A percentile compares a stretch with the other conserved stretches of the same genome.
phyloP scores from a whole-genome alignment of 148 eudicot species.

The Fallopia convolvulus region DNA sequence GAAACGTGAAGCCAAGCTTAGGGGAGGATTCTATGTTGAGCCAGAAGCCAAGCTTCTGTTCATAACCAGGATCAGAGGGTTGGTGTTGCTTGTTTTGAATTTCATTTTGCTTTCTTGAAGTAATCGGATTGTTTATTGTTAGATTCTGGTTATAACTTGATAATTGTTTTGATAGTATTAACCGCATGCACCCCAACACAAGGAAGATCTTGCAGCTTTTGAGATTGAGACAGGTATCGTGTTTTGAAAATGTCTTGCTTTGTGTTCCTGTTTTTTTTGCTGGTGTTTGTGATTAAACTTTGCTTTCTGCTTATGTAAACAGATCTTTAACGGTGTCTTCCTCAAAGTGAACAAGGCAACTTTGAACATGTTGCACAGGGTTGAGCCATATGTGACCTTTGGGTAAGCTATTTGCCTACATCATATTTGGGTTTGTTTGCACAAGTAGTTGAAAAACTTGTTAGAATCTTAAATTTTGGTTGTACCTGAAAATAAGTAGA shows the following conservation, averaged over 20 bases:
- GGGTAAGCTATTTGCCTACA: slow-evolving; percentile 30
- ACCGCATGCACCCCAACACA: slow-evolving; percentile 74
- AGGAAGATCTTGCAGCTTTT: slow-evolving; percentile 69
- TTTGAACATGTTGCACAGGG: slow-evolving; percentile 77
- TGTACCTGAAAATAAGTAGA: no score
- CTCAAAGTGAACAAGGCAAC: slow-evolving; percentile 79
- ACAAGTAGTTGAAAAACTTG: neutral
- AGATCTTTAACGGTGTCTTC: slow-evolving; percentile 90
- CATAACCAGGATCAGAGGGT: slow-evolving; percentile 75
- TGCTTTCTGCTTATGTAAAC: neutral
- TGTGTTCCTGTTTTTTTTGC: neutral
- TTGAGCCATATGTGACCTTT: slow-evolving; percentile 80
- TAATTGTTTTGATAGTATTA: slow-evolving; percentile 43
- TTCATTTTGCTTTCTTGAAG: neutral
- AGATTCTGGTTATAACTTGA: neutral
- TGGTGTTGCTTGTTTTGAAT: slow-evolving; percentile 5
- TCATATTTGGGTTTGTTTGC: neutral
- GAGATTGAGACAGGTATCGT: slow-evolving; percentile 63
- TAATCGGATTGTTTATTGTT: neutral
- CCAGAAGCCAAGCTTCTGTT: slow-evolving; percentile 80
- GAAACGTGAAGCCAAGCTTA: slow-evolving; percentile 72
- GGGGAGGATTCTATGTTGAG: slow-evolving; percentile 79
- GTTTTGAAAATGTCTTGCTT: no score
- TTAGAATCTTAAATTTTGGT: neutral
- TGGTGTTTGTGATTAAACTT: neutral